These are phyloP conservation scores for Wickerhamiella siamensis DNA, from an alignment of 805 yeast species.

Conservation along the genomic window DNA sequence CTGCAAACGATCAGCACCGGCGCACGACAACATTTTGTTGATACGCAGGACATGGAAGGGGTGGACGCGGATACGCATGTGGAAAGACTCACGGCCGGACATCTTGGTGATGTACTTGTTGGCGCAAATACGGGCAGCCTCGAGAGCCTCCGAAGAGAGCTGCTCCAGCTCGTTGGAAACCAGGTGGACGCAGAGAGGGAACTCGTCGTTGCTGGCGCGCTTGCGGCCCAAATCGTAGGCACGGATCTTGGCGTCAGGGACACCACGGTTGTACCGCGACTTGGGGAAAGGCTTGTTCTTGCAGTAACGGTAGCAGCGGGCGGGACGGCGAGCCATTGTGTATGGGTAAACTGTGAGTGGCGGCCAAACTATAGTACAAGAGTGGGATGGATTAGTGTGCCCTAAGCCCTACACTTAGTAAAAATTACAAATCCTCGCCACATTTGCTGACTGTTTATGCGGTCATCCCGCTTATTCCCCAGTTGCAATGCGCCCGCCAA, in stretches of 20 bases:
- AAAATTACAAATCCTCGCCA: neutral
- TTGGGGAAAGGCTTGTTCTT: conserved; percentile 99
- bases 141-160: conserved; percentile 98
- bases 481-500: too few species aligned
- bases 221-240: conserved; percentile 98
- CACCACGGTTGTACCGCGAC: conserved; percentile 99
- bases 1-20: conserved; percentile 99
- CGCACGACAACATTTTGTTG: conserved; percentile 99
- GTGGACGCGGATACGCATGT: conserved; percentile 98
- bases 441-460: too few species aligned
- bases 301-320: conserved; percentile 99
- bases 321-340: conserved; percentile 99
- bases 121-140: conserved; percentile 99
- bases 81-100: conserved; percentile 99
- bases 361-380: neutral
- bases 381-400: neutral
- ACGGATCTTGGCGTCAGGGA: conserved; percentile 99
- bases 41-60: conserved; percentile 99
- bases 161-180: conserved; percentile 99
- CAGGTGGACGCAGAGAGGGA: conserved; percentile 98
- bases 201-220: conserved; percentile 98
- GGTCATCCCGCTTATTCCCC: too few species aligned
- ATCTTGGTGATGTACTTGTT: conserved; percentile 97
- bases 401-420: conserved; percentile 1
- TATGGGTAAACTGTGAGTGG: conserved; percentile 1